Conservation (phyloP, 2,329 filamentous ascomycete genomes). For the Venturia carpophila region DNA sequence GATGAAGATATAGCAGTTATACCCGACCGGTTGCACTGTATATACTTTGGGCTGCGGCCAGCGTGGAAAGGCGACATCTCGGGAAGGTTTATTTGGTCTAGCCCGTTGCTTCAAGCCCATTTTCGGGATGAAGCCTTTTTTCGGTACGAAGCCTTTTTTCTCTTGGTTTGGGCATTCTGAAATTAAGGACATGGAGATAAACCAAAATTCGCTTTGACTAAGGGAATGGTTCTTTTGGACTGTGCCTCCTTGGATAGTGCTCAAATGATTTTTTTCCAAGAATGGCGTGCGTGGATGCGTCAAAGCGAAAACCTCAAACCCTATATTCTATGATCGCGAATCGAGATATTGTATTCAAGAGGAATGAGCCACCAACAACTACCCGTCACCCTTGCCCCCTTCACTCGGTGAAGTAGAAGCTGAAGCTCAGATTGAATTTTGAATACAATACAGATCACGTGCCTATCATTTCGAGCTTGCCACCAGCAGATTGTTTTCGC, state of each 20-base stretch:
- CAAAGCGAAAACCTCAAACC: not conserved
- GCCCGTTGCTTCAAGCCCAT: not conserved
- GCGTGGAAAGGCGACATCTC: not conserved
- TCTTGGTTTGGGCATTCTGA: conserved; percentile 1
- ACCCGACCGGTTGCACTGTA: not conserved
- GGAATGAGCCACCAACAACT: too few species aligned
- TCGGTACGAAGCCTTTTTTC: not conserved
- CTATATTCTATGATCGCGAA: too few species aligned
- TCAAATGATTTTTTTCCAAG: not conserved
- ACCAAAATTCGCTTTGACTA: not conserved
- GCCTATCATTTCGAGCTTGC: not conserved
- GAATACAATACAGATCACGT: not conserved
- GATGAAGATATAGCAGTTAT: not conserved
- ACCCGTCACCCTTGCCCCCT: too few species aligned
- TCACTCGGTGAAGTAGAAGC: too few species aligned
- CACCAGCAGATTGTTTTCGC: not conserved
- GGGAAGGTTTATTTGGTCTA: not conserved
- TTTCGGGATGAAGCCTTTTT: not conserved
- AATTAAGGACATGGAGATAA: not conserved
- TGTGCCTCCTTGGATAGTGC: not conserved
- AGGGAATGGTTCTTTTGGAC: not conserved
- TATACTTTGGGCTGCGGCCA: not conserved
- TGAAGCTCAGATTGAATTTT: not conserved
- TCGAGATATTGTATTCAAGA: too few species aligned
- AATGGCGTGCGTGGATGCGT: not conserved